phyloP scores from a whole-genome alignment of 495 filamentous ascomycete species.

The Aspergillus indologenus region DNA sequence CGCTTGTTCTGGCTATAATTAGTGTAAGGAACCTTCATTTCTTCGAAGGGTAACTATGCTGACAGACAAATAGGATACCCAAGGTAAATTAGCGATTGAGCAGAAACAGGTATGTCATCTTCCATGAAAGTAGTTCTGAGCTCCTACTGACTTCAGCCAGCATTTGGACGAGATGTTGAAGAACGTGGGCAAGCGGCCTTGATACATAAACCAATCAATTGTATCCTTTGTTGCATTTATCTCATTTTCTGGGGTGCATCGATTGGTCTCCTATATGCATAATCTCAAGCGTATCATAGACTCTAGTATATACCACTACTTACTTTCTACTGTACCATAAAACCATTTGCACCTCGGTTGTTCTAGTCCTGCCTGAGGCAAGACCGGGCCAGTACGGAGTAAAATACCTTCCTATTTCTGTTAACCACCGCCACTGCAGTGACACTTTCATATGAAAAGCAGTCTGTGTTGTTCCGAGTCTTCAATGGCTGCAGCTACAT shows the following conservation, averaged over 20 bases:
- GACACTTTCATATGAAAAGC: too few relatives aligned
- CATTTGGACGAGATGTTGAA: constrained; percentile 48
- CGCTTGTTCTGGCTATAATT: constrained; percentile 85
- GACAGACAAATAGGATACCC: constrained; percentile 53
- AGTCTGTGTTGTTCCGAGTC: too few relatives aligned
- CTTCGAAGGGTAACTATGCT: constrained; percentile 13
- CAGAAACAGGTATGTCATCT: constrained; percentile 51
- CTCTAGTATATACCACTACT: too few relatives aligned
- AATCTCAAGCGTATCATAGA: too few relatives aligned
- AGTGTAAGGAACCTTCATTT: constrained; percentile 43
- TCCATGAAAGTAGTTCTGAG: neutral
- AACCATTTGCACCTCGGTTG: too few relatives aligned
- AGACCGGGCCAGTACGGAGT: too few relatives aligned
- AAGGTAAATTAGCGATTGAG: constrained; percentile 74
- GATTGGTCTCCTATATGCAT: neutral
- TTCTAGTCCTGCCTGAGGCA: too few relatives aligned
- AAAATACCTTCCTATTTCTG: too few relatives aligned
- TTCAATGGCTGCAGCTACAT: too few relatives aligned
- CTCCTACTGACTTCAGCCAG: constrained; percentile 22
- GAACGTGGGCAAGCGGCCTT: constrained; percentile 36
- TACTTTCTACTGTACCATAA: too few relatives aligned
- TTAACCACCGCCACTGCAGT: too few relatives aligned
- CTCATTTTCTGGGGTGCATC: neutral
- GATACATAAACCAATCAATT: neutral
- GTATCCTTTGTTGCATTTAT: neutral